These are phyloP conservation scores for Manihot esculenta DNA, from an alignment of 441 rosid genomes.

Conservation along the genomic window DNA sequence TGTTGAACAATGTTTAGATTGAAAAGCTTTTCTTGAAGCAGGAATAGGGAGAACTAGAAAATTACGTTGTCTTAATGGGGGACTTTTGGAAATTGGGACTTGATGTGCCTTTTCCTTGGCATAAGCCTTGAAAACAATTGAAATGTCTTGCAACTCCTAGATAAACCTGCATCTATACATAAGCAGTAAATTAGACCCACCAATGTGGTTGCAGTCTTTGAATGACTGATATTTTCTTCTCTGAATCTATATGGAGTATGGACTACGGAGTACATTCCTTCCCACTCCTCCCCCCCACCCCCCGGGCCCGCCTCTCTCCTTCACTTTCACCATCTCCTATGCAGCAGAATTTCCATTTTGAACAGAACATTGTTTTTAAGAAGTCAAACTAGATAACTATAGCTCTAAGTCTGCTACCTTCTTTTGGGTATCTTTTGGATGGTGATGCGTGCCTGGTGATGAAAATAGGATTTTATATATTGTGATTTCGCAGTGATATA, in stretches of 20 bases:
- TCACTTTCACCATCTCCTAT: background rate
- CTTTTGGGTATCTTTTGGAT: too few relatives aligned
- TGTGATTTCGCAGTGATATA: background rate
- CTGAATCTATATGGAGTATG: background rate
- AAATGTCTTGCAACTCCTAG: background rate
- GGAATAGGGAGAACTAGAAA: background rate
- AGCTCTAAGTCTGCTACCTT: too few relatives aligned
- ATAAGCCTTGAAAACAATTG: background rate
- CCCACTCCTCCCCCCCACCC: too few relatives aligned
- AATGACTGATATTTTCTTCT: background rate
- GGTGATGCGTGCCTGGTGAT: too few relatives aligned
- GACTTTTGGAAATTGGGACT: too few relatives aligned
- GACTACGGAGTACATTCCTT: background rate
- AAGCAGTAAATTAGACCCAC: background rate
- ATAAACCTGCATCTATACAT: background rate
- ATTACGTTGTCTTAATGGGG: background rate
- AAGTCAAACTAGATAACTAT: background rate
- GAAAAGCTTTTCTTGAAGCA: background rate
- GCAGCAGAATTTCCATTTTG: background rate
- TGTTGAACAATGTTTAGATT: background rate
- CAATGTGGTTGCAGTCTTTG: background rate
- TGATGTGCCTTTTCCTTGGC: background rate
- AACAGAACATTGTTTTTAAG: background rate
- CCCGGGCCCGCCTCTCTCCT: too few relatives aligned
- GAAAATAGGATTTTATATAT: too few relatives aligned